These are phyloP conservation scores for Suillus bovinus DNA, from an alignment of 768 basidiomycete genomes.

Conservation along the genomic window DNA sequence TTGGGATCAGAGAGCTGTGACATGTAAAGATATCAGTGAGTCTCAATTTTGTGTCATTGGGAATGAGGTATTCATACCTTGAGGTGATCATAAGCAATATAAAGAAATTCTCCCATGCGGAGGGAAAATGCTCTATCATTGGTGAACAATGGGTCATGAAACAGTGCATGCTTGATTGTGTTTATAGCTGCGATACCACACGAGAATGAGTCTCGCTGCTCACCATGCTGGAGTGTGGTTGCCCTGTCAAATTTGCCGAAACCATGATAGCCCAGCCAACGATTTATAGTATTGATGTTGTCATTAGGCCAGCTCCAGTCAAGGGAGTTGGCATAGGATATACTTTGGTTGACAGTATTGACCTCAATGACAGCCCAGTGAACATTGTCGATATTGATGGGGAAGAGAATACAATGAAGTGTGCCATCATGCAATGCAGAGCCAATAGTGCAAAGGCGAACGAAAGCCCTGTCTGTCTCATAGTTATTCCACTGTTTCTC, in stretches of 20 bases:
- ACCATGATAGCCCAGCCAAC: too few species aligned
- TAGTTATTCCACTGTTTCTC: neutral
- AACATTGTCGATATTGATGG: neutral
- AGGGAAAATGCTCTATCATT: neutral
- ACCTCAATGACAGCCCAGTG: neutral
- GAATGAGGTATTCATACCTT: neutral
- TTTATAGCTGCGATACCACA: too few species aligned
- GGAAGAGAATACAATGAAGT: neutral
- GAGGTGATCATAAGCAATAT: conserved; percentile 1
- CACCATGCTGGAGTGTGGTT: too few species aligned
- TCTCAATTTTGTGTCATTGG: neutral
- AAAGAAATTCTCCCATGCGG: neutral
- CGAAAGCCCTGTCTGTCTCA: neutral
- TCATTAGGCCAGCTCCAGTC: too few species aligned
- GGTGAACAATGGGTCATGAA: neutral
- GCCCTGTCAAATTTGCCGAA: too few species aligned
- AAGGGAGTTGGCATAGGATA: neutral
- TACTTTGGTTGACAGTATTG: neutral
- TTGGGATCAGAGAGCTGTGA: neutral
- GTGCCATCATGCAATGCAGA: neutral
- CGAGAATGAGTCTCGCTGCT: too few species aligned
- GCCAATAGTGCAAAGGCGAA: neutral
- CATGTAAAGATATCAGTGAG: too few species aligned
- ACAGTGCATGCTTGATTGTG: neutral
- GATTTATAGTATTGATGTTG: too few species aligned